These are phyloP conservation scores for Dissophora ornata DNA, from an alignment of 192 early-diverging fungal species.

Conservation along the genomic window DNA sequence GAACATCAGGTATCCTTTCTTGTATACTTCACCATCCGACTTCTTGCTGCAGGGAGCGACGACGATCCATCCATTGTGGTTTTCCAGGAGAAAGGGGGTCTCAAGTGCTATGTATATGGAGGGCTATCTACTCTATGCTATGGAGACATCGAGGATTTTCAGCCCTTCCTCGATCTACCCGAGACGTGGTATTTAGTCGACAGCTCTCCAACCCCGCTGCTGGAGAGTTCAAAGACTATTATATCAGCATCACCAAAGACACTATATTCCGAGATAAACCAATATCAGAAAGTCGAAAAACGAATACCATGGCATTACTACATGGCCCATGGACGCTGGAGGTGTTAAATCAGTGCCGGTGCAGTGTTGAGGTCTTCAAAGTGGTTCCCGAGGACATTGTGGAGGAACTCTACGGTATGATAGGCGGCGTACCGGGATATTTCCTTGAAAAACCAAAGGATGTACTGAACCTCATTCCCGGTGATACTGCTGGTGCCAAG, in stretches of 20 bases:
- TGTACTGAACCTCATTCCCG: background rate
- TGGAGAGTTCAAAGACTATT: conserved; percentile 3
- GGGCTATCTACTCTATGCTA: conserved; percentile 5
- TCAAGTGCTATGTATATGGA: conserved; percentile 25
- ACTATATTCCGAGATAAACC: conserved; percentile 11
- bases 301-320: conserved; percentile 5
- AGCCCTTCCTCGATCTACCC: conserved; percentile 11
- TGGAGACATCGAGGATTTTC: conserved; percentile 15
- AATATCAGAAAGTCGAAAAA: conserved; percentile 26
- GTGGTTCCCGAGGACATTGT: conserved; percentile 2
- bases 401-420: conserved; percentile 17
- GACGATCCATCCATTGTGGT: conserved; percentile 30
- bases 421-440: conserved; percentile 36
- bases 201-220: conserved; percentile 9
- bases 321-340: conserved; percentile 22
- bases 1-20: conserved; percentile 52
- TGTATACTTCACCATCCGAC: conserved; percentile 45
- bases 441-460: conserved; percentile 13
- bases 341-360: conserved; percentile 13
- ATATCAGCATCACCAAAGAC: conserved; percentile 29
- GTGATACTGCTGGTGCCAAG: background rate
- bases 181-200: conserved; percentile 45
- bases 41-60: conserved; percentile 34
- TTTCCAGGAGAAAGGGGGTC: conserved; percentile 9
- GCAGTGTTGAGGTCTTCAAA: conserved; percentile 3